A percentile compares a stretch with the other conserved stretches of the same genome.
Conservation (phyloP, 176 grass and related monocot genomes). For the Poa pratensis region DNA sequence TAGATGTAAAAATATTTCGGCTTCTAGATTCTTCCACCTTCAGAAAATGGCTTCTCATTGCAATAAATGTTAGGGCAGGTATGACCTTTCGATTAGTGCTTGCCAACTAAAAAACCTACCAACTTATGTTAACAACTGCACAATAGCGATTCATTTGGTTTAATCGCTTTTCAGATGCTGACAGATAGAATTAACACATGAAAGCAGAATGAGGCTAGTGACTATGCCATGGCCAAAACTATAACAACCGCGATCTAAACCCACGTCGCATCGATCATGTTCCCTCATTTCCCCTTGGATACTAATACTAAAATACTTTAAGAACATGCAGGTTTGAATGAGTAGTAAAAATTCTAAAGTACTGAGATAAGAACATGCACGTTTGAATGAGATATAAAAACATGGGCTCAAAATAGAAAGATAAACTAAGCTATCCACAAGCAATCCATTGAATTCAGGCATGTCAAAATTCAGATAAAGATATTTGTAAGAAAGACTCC, state of each 20-base stretch:
- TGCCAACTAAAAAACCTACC: background rate
- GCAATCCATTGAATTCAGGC: background rate
- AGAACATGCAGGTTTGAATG: background rate
- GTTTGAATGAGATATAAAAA: slow-evolving; percentile 29
- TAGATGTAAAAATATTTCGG: background rate
- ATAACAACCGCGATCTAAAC: slow-evolving; percentile 4
- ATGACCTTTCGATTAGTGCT: slow-evolving; percentile 14
- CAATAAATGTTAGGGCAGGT: background rate
- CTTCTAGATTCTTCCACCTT: slow-evolving; percentile 10
- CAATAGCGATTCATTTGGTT: background rate
- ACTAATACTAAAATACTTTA: background rate
- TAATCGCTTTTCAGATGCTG: background rate
- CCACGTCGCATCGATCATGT: background rate
- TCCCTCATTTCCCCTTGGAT: background rate
- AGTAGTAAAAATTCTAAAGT: background rate
- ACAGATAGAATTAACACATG: background rate
- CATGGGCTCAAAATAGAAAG: background rate
- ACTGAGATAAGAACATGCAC: background rate
- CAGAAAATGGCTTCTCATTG: background rate
- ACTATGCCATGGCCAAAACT: background rate
- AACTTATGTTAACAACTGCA: background rate
- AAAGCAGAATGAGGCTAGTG: slow-evolving; percentile 23
- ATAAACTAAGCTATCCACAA: background rate
- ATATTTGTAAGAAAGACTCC: background rate
- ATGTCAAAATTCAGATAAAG: slow-evolving; percentile 20